Base-by-base conservation (phyloP, 1,284 basidiomycete species). In the Neonothopanus nambi region DNA sequence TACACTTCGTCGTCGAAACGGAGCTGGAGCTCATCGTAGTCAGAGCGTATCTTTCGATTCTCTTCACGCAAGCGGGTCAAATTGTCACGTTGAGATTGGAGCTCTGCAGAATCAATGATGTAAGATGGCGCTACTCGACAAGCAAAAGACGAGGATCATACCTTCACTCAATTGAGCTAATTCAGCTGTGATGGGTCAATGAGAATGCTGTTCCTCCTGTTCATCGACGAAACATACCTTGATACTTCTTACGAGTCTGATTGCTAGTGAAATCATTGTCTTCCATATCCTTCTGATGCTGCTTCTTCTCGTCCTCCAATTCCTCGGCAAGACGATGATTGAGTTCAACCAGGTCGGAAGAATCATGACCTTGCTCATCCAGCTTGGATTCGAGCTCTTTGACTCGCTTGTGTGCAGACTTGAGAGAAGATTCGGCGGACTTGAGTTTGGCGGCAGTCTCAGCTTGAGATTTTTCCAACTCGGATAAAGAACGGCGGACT, bases 201-300 rank as follows among this genome's bases (percentile, higher is more conserved):
- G 7, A 37, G 48, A 36, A 37, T 52, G 62, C 23, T n/a, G 50
- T n/a, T 48, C 15, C 23, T 52, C 17, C 45, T 48, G 21, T 18
- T 17, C 21, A 12, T 51, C 17, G 21, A 54, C 39, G 41, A 23
- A 5, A 54, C 66, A 54, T 66, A 87, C 89, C 81, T 77, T 91
- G 88, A 62, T 91, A 91, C 66, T 91, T 91, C 74, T 91, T 89
- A 55, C 88, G 81, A 1, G 87, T 91, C 65, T 90, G 87, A 60
- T 91, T 85, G 39, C 83, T 78, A 12, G 85, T 74, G 63, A 90
- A 89, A 66, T 92, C 89, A 12, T 89, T 80, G 56, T 91, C 88
- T 11, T 80, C 75, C 23, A 91, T 77, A 58, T 91, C 88, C 61
- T 91, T 85, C 63, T 84, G 81, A 64, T 91, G 84, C 54, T 84